Base-by-base conservation (phyloP, 139 green algal species). In the Chlorella sp. region DNA sequence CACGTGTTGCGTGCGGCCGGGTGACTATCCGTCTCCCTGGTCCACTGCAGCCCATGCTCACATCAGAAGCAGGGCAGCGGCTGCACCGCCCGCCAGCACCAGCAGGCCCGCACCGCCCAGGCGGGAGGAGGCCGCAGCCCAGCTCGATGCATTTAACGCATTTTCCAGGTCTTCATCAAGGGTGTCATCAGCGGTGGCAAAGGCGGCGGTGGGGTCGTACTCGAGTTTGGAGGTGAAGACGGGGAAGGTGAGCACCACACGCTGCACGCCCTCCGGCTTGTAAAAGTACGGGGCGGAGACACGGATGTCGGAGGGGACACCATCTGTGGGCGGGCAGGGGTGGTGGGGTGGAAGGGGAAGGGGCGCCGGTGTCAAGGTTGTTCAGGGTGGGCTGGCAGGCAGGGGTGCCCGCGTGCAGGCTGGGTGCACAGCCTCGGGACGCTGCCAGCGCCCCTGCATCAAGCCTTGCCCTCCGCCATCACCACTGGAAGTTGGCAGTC, bases 201-300 rank as follows among this genome's bases (percentile, higher is more conserved):
- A 81, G n/a, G 75, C 75, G 34, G 75, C 75, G 75, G 75, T 81
- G 75, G 75, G 75, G 75, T 81, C 75, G 75, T 81, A 81, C 11
- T 34, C 28, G n/a, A 81, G 75, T 5, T 21, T 42, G 34, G 36
- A 37, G 15, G 15, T 14, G 34, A 81, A 81, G 75, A 21, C 34
- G 0, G 75, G 75, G 18, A 81, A 81, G 34, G 75, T 81, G 34
- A 81, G 75, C 75, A 81, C n/a, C 15, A 81, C 16, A 34, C 75
- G 75, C 75, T 81, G 75, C 75, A 81, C 75, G 75, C 34, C n/a
- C 75, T 81, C 34, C n/a, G 16, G 34, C 34, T 30, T 21, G 34
- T 24, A 0, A 1, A 81, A 39, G 75, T 34, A 37, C 14, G 34
- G 75, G 2, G 75, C 75, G 14, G 34, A 16, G 34, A 81, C 75